Evolutionary conservation across 2,329 filamentous ascomycete species (phyloP).

Genomic region (Talaromyces albobiverticillius): DNA sequence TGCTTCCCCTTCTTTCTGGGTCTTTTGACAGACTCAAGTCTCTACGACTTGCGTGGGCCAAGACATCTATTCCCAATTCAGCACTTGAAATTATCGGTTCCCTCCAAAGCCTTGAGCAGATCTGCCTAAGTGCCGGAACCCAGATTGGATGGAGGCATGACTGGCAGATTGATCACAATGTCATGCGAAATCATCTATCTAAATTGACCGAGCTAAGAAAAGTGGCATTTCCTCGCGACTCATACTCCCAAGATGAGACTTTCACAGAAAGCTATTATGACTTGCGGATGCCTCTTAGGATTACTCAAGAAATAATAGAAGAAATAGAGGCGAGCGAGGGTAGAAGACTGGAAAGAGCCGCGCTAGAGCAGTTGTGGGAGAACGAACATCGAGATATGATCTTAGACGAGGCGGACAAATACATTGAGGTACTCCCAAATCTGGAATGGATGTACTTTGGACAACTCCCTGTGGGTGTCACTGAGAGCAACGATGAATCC

Average conservation of each 20-base stretch:
- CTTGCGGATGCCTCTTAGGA: no score
- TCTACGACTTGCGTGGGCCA: slow-evolving; percentile 6
- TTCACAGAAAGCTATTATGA: not conserved
- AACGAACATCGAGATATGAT: not conserved
- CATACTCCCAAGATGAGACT: not conserved
- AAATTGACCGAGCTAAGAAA: slow-evolving; percentile 4
- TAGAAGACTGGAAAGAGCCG: not conserved
- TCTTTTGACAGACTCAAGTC: slow-evolving; percentile 4
- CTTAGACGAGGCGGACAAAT: slow-evolving; percentile 5
- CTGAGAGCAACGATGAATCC: no score
- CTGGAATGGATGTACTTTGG: slow-evolving; percentile 10
- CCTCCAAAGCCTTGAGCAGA: slow-evolving; percentile 4
- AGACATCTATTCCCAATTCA: not conserved
- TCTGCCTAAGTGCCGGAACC: slow-evolving; percentile 9
- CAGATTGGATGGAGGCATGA: slow-evolving; percentile 1
- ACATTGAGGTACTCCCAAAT: not conserved
- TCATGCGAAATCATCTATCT: not conserved
- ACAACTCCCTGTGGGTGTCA: not conserved
- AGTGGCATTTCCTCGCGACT: slow-evolving; percentile 7
- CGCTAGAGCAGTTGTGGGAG: slow-evolving; percentile 1
- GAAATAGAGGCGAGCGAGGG: no score
- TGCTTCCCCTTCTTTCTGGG: slow-evolving; percentile 3
- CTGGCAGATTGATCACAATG: slow-evolving; percentile 12
- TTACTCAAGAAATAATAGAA: no score
- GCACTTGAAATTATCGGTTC: slow-evolving; percentile 4